phyloP scores from a whole-genome alignment of 768 basidiomycete species.

The Cystofilobasidium capitatum region DNA sequence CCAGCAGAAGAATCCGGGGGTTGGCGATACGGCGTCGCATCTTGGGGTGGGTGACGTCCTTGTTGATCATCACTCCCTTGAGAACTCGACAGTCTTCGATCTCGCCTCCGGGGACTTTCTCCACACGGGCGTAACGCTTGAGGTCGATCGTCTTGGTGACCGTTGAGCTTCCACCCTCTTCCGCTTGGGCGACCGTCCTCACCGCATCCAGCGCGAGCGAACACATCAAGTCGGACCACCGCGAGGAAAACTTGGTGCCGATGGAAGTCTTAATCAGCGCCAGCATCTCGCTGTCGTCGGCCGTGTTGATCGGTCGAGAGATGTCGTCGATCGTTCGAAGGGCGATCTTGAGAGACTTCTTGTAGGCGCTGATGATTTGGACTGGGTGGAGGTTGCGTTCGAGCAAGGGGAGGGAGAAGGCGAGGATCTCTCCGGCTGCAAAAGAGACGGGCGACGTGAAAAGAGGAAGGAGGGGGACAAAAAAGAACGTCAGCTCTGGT shows the following conservation, averaged over 20 bases:
- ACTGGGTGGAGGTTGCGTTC: constrained; percentile 98
- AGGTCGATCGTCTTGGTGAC: constrained; percentile 80
- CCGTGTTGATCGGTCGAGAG: constrained; percentile 78
- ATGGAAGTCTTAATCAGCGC: constrained; percentile 95
- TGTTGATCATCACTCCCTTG: constrained; percentile 91
- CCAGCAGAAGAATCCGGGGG: constrained; percentile 77
- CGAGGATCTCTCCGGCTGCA: constrained; percentile 89
- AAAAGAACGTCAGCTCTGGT: neutral
- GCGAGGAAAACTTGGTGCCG: constrained; percentile 91
- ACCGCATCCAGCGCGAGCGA: constrained; percentile 85
- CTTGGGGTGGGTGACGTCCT: constrained; percentile 94
- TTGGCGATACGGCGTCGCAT: constrained; percentile 87
- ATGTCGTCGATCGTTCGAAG: constrained; percentile 79
- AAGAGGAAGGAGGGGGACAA: neutral
- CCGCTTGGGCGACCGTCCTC: constrained; percentile 62
- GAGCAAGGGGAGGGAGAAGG: constrained; percentile 81
- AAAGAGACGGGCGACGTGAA: neutral
- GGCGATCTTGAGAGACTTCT: constrained; percentile 86
- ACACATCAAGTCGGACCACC: constrained; percentile 98
- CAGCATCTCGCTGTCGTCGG: constrained; percentile 82
- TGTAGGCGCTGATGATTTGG: constrained; percentile 96
- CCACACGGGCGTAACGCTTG: constrained; percentile 93
- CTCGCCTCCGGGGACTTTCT: constrained; percentile 95
- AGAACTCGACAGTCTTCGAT: constrained; percentile 85
- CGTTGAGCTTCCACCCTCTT: constrained; percentile 45